Percentiles rank a stretch among this genome's conserved stretches.
These are phyloP conservation scores for Athelia psychrophila DNA, from an alignment of 1,284 basidiomycete species.

Conservation along the genomic window DNA sequence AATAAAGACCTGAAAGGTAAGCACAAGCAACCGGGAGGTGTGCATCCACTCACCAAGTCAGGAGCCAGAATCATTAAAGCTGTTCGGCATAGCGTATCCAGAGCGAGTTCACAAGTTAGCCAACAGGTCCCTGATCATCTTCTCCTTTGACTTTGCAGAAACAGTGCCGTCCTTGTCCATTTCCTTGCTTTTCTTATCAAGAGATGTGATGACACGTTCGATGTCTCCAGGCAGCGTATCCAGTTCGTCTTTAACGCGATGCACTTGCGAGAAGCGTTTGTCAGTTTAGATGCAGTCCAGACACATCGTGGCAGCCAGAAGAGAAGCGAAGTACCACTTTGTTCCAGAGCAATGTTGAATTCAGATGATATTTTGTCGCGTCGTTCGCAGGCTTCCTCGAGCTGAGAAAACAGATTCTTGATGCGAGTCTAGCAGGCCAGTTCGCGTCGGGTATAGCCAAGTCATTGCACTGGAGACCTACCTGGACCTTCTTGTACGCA, in stretches of 20 bases:
- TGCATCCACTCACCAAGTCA: no score
- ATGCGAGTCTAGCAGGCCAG: slow-evolving; percentile 24
- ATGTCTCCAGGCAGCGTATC: slow-evolving; percentile 39
- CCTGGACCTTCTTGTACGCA: slow-evolving; percentile 37
- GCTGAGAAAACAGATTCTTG: slow-evolving; percentile 32
- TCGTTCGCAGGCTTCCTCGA: slow-evolving; percentile 41
- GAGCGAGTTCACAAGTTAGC: slow-evolving; percentile 16
- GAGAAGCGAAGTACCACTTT: slow-evolving; percentile 36
- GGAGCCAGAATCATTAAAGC: no score
- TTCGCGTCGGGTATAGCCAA: slow-evolving; percentile 13
- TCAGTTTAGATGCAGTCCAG: slow-evolving; percentile 6
- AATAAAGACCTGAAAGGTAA: no score
- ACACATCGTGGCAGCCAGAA: slow-evolving; percentile 3
- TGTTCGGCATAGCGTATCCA: no score
- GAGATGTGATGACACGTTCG: slow-evolving; percentile 37
- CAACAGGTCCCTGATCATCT: slow-evolving; percentile 29
- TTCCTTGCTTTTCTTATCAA: slow-evolving; percentile 43
- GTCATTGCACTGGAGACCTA: slow-evolving; percentile 12
- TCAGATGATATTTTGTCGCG: slow-evolving; percentile 45
- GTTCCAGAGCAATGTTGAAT: slow-evolving; percentile 38
- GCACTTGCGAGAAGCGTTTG: slow-evolving; percentile 22
- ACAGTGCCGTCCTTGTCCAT: slow-evolving; percentile 37
- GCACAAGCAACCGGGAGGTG: no score
- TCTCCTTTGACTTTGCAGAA: slow-evolving; percentile 30
- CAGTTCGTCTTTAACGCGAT: slow-evolving; percentile 30